Base-by-base conservation (phyloP, 2,329 filamentous ascomycete species). In the Blastomyces percursus region DNA sequence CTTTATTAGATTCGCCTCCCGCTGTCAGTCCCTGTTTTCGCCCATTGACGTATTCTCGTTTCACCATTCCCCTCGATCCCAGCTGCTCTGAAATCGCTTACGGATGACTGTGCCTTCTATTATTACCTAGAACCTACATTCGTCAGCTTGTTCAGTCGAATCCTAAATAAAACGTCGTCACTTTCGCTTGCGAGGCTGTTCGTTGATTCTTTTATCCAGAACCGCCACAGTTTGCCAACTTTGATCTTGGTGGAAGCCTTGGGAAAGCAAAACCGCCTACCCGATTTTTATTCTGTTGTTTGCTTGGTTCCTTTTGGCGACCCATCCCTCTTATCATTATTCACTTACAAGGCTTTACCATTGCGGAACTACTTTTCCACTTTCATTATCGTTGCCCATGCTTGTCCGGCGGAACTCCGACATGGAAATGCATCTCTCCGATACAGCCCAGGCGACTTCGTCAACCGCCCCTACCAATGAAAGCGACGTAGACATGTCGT, bases 391-490 rank as follows among this genome's bases (percentile, higher is more conserved):
- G n/a, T 40, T 57, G 16, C 51, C 40, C 44, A 65, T 63, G 48
- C 76, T 75, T 72, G 72, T 77, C 66, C 75, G 75, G 65, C 75
- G 74, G 61, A 76, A 77, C 66, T 77, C 75, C 40, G 75, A 77
- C 60, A 71, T 77, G 48, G 75, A 76, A 66, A 69, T 77, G 40
- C 72, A 75, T 54, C 71, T 77, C 30, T 71, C 74, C 38, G 75
- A 76, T 67, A 69, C 71, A 57, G 69, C 67, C 9, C 70, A 51
- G 67, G 69, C 8, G 69, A 70, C 40, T 63, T 68, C 50, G 42
- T 35, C 61, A 27, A 54, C 56, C 35, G 56, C 61, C 24, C 44
- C 69, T 40, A 52, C 69, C 48, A 68, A 66, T 52, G 70, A 72
- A 61, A 60, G 72, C 48, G 76, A 78, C 63, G 68, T 78, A 65